A percentile compares a stretch with the other conserved stretches of the same genome.
These are phyloP conservation scores for Cladorrhinum samala DNA, from an alignment of 495 filamentous ascomycete species.

Conservation along the genomic window DNA sequence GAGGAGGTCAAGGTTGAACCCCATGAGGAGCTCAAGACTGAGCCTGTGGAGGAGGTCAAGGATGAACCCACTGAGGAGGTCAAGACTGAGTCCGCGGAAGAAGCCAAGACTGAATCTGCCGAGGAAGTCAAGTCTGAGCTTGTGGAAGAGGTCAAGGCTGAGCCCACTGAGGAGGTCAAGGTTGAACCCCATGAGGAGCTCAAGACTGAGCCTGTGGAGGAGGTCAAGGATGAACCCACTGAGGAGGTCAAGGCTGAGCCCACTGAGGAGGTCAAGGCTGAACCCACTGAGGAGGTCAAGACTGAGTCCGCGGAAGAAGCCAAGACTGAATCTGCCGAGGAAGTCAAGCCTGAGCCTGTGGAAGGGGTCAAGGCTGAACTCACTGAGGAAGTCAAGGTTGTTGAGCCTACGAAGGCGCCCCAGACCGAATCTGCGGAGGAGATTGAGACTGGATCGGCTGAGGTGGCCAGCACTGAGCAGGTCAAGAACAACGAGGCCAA, in stretches of 20 bases:
- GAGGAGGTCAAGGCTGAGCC: neutral
- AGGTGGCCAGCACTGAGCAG: too few species aligned
- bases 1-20: slow-evolving; percentile 1
- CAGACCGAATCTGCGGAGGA: slow-evolving; percentile 10
- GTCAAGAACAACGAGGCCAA: too few species aligned
- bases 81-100: neutral
- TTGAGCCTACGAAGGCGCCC: slow-evolving; percentile 1
- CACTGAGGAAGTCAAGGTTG: slow-evolving; percentile 3
- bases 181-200: slow-evolving; percentile 6
- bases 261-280: too few species aligned
- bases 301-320: too few species aligned
- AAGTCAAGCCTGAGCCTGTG: slow-evolving; percentile 8
- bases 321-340: too few species aligned
- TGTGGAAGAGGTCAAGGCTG: slow-evolving; percentile 12
- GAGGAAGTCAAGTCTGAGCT: slow-evolving; percentile 9
- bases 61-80: neutral
- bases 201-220: slow-evolving; percentile 2
- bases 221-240: neutral
- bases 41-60: slow-evolving; percentile 5
- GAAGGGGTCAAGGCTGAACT: neutral
- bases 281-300: neutral
- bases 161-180: slow-evolving; percentile 5
- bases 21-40: slow-evolving; percentile 3
- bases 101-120: neutral
- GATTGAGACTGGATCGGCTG: too few species aligned